These are phyloP conservation scores for Zygosaccharomyces gambellarensis DNA, from an alignment of 805 yeast genomes.

Conservation along the genomic window DNA sequence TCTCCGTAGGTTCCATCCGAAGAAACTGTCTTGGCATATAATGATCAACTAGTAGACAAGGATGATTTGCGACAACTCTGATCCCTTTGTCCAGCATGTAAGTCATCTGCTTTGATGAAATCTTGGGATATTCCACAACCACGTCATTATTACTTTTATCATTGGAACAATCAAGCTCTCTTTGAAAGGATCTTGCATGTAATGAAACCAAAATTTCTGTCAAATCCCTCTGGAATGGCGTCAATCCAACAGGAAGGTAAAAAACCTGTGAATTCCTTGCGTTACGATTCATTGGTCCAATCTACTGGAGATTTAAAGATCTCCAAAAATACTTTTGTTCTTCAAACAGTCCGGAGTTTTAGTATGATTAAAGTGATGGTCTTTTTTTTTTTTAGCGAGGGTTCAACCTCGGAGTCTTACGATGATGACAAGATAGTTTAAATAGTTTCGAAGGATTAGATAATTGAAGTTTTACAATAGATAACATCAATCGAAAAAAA, in stretches of 20 bases:
- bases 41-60: slow-evolving; percentile 69
- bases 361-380: background rate
- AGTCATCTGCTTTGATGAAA: slow-evolving; percentile 35
- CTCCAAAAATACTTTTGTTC: background rate
- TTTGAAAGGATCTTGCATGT: slow-evolving; percentile 36
- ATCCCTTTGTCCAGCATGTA: slow-evolving; percentile 38
- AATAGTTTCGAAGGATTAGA: background rate
- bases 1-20: slow-evolving; percentile 58
- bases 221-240: slow-evolving; percentile 42
- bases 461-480: background rate
- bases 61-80: slow-evolving; percentile 54
- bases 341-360: background rate
- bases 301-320: background rate
- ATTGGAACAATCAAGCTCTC: slow-evolving; percentile 15
- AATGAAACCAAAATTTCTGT: slow-evolving; percentile 41
- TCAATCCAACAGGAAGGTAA: slow-evolving; percentile 41
- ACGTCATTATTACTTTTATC: slow-evolving; percentile 2
- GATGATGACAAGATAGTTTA: background rate
- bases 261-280: slow-evolving; percentile 10
- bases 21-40: slow-evolving; percentile 67
- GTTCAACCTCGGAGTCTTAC: background rate
- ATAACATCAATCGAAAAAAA: background rate
- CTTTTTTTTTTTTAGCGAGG: background rate
- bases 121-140: slow-evolving; percentile 26
- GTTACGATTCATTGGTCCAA: background rate